phyloP scores from a whole-genome alignment of 1,284 basidiomycete species.

The Stereum hirsutum region DNA sequence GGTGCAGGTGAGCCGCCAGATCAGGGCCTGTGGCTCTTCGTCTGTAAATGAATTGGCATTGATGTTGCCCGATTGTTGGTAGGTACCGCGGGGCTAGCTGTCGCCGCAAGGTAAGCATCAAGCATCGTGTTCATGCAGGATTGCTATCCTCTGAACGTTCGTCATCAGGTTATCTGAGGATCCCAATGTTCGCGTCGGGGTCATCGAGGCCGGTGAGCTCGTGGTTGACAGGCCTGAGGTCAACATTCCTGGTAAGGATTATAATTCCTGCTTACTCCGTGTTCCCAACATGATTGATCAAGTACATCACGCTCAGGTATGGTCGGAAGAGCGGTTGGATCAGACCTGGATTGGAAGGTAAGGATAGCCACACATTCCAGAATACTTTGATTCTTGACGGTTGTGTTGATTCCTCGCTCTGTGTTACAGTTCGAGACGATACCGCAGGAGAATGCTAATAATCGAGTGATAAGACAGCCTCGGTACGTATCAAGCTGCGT shows the following conservation, averaged over 20 bases:
- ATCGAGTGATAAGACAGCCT: background rate
- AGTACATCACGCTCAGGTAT: background rate
- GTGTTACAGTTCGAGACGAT: background rate
- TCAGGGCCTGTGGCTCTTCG: no score
- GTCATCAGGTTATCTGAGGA: slow-evolving; percentile 1
- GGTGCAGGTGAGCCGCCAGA: no score
- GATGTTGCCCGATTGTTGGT: no score
- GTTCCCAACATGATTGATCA: background rate
- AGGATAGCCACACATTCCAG: no score
- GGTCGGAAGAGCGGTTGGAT: background rate
- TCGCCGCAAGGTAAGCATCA: background rate
- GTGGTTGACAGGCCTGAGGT: background rate
- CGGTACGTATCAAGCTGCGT: background rate
- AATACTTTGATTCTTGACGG: no score
- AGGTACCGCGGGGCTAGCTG: slow-evolving; percentile 2
- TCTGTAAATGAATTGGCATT: no score
- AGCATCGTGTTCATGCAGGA: background rate
- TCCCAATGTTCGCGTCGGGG: background rate
- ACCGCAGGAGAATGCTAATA: background rate
- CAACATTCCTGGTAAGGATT: slow-evolving; percentile 1
- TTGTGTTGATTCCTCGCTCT: background rate
- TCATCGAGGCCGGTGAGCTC: slow-evolving; percentile 1
- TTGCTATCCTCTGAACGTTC: background rate
- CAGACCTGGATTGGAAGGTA: no score
- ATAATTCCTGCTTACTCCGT: background rate